Percentiles rank a stretch among this genome's conserved stretches.
Conservation (phyloP, 2,329 filamentous ascomycete species). For the Phialemonium atrogriseum region DNA sequence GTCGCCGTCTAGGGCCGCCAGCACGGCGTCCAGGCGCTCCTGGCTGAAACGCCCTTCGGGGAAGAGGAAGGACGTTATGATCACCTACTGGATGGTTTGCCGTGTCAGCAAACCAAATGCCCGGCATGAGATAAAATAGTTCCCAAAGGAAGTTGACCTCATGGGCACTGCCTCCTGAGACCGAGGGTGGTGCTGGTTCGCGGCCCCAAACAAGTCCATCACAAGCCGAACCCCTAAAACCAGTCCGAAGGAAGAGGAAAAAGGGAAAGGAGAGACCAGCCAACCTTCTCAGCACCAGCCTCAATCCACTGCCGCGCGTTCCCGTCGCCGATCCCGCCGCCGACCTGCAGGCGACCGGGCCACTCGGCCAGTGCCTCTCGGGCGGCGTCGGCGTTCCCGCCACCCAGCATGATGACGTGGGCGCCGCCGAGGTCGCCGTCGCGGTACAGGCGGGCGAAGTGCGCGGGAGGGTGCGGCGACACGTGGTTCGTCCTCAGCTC, state of each 20-base stretch:
- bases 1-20: slow-evolving; percentile 64
- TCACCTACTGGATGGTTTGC: slow-evolving; percentile 56
- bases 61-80: slow-evolving; percentile 94
- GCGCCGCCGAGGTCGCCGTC: slow-evolving; percentile 67
- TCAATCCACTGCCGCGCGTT: slow-evolving; percentile 86
- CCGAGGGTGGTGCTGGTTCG: too few relatives aligned
- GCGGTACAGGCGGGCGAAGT: slow-evolving; percentile 78
- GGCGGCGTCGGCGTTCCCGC: slow-evolving; percentile 75
- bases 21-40: slow-evolving; percentile 63
- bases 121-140: too few relatives aligned
- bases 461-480: slow-evolving; percentile 69
- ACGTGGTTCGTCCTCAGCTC: slow-evolving; percentile 87
- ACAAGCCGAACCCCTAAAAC: too few relatives aligned
- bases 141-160: too few relatives aligned
- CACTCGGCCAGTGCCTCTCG: slow-evolving; percentile 69
- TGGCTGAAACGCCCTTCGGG: slow-evolving; percentile 76
- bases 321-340: slow-evolving; percentile 81
- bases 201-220: too few relatives aligned
- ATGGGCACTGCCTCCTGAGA: too few relatives aligned
- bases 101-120: too few relatives aligned
- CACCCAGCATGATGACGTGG: slow-evolving; percentile 94
- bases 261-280: slow-evolving; percentile 5
- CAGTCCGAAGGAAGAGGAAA: too few relatives aligned
- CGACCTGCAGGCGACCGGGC: slow-evolving; percentile 76
- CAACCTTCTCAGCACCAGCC: slow-evolving; percentile 79